Conservation (phyloP, 306 rosid species). For the Citrullus mucosospermus region DNA sequence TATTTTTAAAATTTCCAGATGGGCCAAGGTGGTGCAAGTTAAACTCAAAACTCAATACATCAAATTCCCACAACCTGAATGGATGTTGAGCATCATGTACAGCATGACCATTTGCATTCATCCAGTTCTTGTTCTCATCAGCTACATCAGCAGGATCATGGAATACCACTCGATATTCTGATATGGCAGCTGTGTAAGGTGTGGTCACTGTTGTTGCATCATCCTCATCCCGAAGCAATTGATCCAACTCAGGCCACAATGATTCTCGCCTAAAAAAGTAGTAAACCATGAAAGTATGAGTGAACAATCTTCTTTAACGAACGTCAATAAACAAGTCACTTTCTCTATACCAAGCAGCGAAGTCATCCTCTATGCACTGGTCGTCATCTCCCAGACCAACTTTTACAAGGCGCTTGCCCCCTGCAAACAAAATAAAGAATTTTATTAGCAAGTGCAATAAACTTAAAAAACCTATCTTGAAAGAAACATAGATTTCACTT, state of each 20-base stretch:
- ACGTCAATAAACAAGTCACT: conserved; percentile 6
- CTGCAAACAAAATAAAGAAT: conserved; percentile 28
- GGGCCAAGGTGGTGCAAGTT: neutral
- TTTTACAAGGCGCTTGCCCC: conserved; percentile 66
- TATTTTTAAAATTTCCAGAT: neutral
- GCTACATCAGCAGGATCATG: conserved; percentile 41
- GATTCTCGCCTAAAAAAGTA: conserved; percentile 60
- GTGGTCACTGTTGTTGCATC: conserved; percentile 53
- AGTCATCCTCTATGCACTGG: conserved; percentile 96
- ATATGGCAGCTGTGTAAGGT: conserved; percentile 82
- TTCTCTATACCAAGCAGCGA: conserved; percentile 77
- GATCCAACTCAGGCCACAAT: conserved; percentile 86
- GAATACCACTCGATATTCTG: conserved; percentile 65
- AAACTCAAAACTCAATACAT: neutral
- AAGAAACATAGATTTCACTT: neutral
- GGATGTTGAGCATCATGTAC: conserved; percentile 93
- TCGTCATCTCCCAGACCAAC: conserved; percentile 98
- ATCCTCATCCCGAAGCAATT: conserved; percentile 74
- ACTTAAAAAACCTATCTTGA: neutral
- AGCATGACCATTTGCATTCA: conserved; percentile 67
- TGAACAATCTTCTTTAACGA: neutral
- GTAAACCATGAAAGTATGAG: conserved; percentile 4
- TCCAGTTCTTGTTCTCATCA: conserved; percentile 43
- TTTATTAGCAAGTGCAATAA: neutral
- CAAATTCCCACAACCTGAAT: conserved; percentile 41